Base-by-base conservation (phyloP, 768 basidiomycete genomes). In the Holtermanniella nyarrowii region DNA sequence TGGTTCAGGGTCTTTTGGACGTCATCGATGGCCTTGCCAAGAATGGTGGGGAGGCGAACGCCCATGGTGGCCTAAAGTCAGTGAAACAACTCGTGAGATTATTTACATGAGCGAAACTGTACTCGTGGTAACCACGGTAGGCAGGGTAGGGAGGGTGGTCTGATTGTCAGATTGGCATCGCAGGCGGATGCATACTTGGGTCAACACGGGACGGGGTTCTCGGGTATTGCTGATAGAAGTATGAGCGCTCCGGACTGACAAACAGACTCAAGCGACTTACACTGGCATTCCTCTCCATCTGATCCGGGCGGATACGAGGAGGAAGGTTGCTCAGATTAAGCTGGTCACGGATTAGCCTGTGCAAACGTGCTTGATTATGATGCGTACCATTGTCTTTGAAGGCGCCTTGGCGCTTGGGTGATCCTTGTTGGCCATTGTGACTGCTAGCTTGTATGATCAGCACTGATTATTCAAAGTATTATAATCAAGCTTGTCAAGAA, bases 11-110 rank as follows among this genome's bases (percentile, higher is more conserved):
- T 95, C 61, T 82, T 80, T 49, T 84, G 85, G 7, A 83, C 77
- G 66, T 96, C 91, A 63, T 91, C 89, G 62, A 95, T 90, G 12
- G 86, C 91, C 74, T 95, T 96, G 58, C 88, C 88, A 44, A 95
- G 77, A 57, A 96, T 96, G 39, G 91, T 93, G 1, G 91, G 91
- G 22, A 95, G 80, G 44, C 91, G 83, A n/a, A 85, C 82, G 55
- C 88, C 86, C 90, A 95, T 95, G 3, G 90, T 93, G 26, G 88
- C 91, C 73, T 91, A 4, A 21, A 21, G 12, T 5, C 18, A 37
- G 22, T 22, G 3, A 23, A 5, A 18, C 25, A 2, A 21, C 44
- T 12, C 18, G 37, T 14, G 14, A 37, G n/a, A 16, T 5, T 46
- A 37, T 5, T 10, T 14, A 18, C n/a, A 41, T 69, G 65, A 20